Conservation (phyloP, 495 filamentous ascomycete species). For the Acidiella bohemica region DNA sequence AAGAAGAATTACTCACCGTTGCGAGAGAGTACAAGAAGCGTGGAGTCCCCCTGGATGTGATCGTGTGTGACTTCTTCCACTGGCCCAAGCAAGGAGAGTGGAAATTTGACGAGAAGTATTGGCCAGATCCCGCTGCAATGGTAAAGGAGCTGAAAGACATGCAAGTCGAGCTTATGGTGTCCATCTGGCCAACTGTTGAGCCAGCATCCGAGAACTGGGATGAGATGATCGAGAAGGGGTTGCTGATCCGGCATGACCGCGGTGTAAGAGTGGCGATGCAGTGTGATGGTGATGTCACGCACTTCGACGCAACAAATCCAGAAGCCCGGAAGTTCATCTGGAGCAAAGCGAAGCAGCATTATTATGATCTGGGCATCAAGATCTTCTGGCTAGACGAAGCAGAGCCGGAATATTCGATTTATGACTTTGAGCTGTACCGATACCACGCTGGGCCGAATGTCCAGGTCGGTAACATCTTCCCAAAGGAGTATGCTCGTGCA, state of each 20-base stretch:
- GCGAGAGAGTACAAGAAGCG: conserved; percentile 41
- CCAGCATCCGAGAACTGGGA: conserved; percentile 37
- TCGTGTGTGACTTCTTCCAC: conserved; percentile 48
- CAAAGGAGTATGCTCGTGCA: conserved; percentile 38
- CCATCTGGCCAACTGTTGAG: conserved; percentile 47
- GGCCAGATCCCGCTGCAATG: conserved; percentile 47
- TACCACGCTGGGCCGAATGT: conserved; percentile 42
- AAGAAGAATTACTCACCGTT: conserved; percentile 42
- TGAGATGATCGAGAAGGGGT: conserved; percentile 41
- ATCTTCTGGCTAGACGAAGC: conserved; percentile 51
- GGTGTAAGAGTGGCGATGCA: conserved; percentile 40
- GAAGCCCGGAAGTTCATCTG: conserved; percentile 40
- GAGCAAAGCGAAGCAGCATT: conserved; percentile 40
- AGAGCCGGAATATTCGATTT: conserved; percentile 44
- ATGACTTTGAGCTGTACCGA: conserved; percentile 47
- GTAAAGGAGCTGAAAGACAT: conserved; percentile 39
- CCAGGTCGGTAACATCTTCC: conserved; percentile 43
- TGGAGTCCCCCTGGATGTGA: conserved; percentile 41
- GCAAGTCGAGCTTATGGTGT: conserved; percentile 45
- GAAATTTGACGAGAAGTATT: conserved; percentile 43
- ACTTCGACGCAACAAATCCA: conserved; percentile 45
- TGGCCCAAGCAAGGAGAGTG: conserved; percentile 48
- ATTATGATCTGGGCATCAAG: conserved; percentile 43
- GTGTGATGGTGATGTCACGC: conserved; percentile 39
- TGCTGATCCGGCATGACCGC: conserved; percentile 41